Percentiles rank a stretch among this genome's conserved stretches.
Evolutionary conservation across 345 rosid genomes (phyloP).

Genomic region (Kandelia obovata): DNA sequence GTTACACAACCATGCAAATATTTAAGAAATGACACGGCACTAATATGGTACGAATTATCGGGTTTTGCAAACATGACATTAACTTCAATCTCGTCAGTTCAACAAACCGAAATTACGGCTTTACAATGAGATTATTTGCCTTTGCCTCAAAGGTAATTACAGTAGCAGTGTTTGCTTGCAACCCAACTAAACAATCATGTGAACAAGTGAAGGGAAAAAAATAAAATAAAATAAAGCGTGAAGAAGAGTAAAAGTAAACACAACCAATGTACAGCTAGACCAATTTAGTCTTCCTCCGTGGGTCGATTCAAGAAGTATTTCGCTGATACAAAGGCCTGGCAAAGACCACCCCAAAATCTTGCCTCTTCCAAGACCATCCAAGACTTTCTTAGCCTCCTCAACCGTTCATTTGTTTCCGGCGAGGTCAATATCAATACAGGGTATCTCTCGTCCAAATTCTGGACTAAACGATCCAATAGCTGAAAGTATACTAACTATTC

Average conservation of each 20-base stretch:
- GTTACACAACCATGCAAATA: too few relatives aligned
- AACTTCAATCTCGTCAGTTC: slow-evolving; percentile 28
- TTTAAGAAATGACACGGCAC: too few relatives aligned
- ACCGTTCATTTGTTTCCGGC: slow-evolving; percentile 59
- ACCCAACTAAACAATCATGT: slow-evolving; percentile 36
- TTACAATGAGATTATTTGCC: slow-evolving; percentile 24
- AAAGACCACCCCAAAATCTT: slow-evolving; percentile 83
- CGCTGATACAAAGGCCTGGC: slow-evolving; percentile 39
- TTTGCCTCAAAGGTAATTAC: slow-evolving; percentile 9
- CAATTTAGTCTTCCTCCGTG: slow-evolving; percentile 12
- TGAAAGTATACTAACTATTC: slow-evolving; percentile 49
- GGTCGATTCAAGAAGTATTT: not conserved
- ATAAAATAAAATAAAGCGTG: not conserved
- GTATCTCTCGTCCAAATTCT: slow-evolving; percentile 58
- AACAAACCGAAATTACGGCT: slow-evolving; percentile 33
- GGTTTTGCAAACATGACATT: slow-evolving; percentile 11
- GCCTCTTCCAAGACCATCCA: slow-evolving; percentile 57
- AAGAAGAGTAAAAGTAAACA: slow-evolving; percentile 20
- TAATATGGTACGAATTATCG: slow-evolving; percentile 12
- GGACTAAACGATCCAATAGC: slow-evolving; percentile 56
- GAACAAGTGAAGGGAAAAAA: slow-evolving; percentile 29
- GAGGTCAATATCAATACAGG: slow-evolving; percentile 52
- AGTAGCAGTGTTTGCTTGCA: slow-evolving; percentile 23
- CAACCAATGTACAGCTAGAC: slow-evolving; percentile 41
- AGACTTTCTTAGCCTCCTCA: slow-evolving; percentile 77